These are phyloP conservation scores for Emericellopsis cladophorae DNA, from an alignment of 2,329 filamentous ascomycete genomes.

Conservation along the genomic window DNA sequence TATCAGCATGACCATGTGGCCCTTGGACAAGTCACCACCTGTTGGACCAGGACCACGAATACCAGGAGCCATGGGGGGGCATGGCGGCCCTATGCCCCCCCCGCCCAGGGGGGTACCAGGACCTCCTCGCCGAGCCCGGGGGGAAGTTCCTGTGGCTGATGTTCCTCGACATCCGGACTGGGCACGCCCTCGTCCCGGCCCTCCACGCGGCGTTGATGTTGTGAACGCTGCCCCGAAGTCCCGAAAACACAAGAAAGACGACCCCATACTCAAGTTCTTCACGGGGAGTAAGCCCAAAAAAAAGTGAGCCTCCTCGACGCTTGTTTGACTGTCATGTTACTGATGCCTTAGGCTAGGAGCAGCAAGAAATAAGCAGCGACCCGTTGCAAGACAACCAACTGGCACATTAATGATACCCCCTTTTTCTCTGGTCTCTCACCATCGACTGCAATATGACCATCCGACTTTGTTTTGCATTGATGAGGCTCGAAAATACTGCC, in stretches of 20 bases:
- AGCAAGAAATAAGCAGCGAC: neutral
- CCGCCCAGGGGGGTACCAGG: neutral
- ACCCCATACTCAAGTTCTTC: slow-evolving; percentile 1
- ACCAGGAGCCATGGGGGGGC: neutral
- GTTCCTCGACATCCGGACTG: neutral
- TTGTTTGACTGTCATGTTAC: too few relatives aligned
- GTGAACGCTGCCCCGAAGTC: slow-evolving; percentile 3
- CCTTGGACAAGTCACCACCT: slow-evolving; percentile 30
- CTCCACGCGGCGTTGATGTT: slow-evolving; percentile 2
- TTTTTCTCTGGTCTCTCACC: neutral
- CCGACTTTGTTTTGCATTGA: too few relatives aligned
- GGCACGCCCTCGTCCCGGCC: neutral
- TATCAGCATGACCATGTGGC: slow-evolving; percentile 47
- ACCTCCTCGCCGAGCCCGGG: neutral
- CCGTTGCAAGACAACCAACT: too few relatives aligned
- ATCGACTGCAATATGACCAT: neutral
- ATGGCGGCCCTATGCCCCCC: neutral
- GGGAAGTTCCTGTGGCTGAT: too few relatives aligned
- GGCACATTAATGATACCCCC: neutral
- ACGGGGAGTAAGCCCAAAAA: slow-evolving; percentile 4
- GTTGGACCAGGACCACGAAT: neutral
- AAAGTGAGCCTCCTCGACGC: slow-evolving; percentile 2
- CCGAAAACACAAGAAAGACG: slow-evolving; percentile 4
- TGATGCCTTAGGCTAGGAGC: neutral
- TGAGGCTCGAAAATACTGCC: too few relatives aligned